Conservation (phyloP, 2,329 filamentous ascomycete genomes). For the Cladosporium sp. region DNA sequence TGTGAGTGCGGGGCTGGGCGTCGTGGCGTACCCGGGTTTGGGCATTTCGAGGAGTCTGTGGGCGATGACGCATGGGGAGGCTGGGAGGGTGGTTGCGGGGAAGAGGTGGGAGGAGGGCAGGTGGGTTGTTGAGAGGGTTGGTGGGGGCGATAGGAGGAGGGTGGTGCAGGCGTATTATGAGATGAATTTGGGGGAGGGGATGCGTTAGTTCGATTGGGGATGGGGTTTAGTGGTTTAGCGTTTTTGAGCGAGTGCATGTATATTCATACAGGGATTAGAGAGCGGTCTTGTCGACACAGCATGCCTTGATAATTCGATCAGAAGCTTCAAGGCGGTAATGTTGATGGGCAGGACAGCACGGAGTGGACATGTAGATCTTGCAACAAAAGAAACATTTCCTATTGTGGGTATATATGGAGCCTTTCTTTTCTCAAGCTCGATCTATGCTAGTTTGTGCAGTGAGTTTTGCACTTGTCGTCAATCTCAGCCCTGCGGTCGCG, state of each 20-base stretch:
- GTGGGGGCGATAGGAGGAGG: not conserved
- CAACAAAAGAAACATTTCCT: constrained; percentile 9
- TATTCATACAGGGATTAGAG: too few species aligned
- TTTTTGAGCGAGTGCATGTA: not conserved
- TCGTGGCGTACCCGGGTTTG: constrained; percentile 7
- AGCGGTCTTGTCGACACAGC: too few species aligned
- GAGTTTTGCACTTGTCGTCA: not conserved
- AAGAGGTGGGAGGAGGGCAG: constrained; percentile 1
- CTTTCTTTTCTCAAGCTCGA: constrained; percentile 4
- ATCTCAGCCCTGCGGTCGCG: not conserved
- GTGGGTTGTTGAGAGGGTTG: constrained; percentile 1
- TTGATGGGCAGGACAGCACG: not conserved
- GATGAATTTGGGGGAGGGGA: not conserved
- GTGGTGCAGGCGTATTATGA: constrained; percentile 7
- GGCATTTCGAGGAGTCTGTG: constrained; percentile 9
- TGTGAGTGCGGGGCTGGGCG: constrained; percentile 2
- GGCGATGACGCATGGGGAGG: constrained; percentile 8
- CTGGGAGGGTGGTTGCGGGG: not conserved
- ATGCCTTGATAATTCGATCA: too few species aligned
- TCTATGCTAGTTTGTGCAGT: constrained; percentile 6
- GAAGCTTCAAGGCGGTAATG: too few species aligned
- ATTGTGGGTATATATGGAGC: constrained; percentile 11
- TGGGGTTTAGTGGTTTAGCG: not conserved
- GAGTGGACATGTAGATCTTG: not conserved
- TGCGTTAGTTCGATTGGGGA: not conserved